Percentiles rank a stretch among this genome's conserved stretches.
Evolutionary conservation across 129 eudicot genomes (phyloP).

Genomic region (Rutidosis leptorrhynchoides): DNA sequence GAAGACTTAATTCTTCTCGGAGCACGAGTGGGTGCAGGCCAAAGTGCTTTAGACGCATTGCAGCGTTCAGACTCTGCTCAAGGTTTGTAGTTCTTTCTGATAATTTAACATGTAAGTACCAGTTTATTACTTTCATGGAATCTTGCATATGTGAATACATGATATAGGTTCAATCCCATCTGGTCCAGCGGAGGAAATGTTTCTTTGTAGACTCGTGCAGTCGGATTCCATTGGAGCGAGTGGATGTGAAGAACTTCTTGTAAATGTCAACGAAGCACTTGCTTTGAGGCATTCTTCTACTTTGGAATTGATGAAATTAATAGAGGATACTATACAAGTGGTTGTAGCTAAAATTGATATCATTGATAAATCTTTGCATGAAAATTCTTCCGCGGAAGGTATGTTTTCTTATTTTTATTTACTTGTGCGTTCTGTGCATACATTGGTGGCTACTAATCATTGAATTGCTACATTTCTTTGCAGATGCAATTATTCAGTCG

Average conservation of each 20-base stretch:
- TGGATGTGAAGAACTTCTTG: constrained; percentile 42
- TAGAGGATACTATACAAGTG: constrained; percentile 60
- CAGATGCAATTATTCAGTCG: constrained; percentile 58
- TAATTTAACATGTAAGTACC: constrained; percentile 2
- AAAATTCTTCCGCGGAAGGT: constrained; percentile 77
- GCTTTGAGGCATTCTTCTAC: constrained; percentile 69
- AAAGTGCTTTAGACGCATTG: constrained; percentile 53
- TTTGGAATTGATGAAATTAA: constrained; percentile 44
- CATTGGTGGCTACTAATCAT: constrained; percentile 12
- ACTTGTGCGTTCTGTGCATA: neutral
- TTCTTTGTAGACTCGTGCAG: constrained; percentile 72
- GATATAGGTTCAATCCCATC: constrained; percentile 60
- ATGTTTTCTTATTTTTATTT: neutral
- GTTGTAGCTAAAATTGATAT: constrained; percentile 54
- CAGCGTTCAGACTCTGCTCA: constrained; percentile 52
- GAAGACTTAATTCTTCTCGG: constrained; percentile 86
- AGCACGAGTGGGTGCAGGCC: constrained; percentile 68
- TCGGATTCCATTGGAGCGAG: constrained; percentile 33
- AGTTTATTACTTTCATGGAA: neutral
- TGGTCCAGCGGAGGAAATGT: constrained; percentile 80
- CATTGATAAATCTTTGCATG: constrained; percentile 53
- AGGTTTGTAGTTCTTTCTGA: constrained; percentile 40
- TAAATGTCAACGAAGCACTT: constrained; percentile 55
- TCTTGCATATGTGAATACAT: neutral
- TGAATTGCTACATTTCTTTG: constrained; percentile 25